Base-by-base conservation (phyloP, 495 filamentous ascomycete species). In the Thermochaetoides thermophila region DNA sequence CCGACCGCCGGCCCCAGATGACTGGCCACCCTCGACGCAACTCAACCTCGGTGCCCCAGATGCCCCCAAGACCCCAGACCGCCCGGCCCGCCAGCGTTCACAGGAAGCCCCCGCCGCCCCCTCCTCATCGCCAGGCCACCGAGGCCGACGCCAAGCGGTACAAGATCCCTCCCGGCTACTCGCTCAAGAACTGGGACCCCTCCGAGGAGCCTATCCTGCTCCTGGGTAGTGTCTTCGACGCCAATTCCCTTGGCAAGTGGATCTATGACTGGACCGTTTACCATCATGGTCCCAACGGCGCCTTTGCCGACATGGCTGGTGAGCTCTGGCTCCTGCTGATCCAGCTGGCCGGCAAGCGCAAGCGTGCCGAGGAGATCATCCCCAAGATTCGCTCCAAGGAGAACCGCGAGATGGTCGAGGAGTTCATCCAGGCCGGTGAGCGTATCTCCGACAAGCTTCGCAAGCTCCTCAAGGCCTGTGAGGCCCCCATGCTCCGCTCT, bases 211-310 rank as follows among this genome's bases (percentile, higher is more conserved):
- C 89, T 20, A 92, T 97, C 55, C 75, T 93, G 53, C 70, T 97
- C 5, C 70, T 96, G 7, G 89, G 89, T 26, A 91, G 82, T 51
- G 89, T 96, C 28, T 97, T 96, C 51, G 91, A 96, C 49, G 82
- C 89, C 55, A 94, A 94, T 69, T 91, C 83, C 14, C 70, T 97
- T 11, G 89, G 89, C 48, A 93, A 94, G 59, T 97, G 89, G 89
- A 87, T 97, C 53, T 97, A 93, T 63, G 92, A 97, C 68, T 97
- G 89, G 89, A 95, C 89, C 19, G 83, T 95, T 38, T 95, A 83
- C 62, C 76, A 80, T 54, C 80, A 91, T 43, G 84, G 84, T 25
- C 69, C 84, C 8, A 73, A 72, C 17, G 84, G 83, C 3, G 83
- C 89, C 39, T 85, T 94, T 52, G 74, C 84, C 25, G 85, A 94